Evolutionary conservation across 768 basidiomycete species (phyloP).

Genomic region (Tephrocybe rancida): DNA sequence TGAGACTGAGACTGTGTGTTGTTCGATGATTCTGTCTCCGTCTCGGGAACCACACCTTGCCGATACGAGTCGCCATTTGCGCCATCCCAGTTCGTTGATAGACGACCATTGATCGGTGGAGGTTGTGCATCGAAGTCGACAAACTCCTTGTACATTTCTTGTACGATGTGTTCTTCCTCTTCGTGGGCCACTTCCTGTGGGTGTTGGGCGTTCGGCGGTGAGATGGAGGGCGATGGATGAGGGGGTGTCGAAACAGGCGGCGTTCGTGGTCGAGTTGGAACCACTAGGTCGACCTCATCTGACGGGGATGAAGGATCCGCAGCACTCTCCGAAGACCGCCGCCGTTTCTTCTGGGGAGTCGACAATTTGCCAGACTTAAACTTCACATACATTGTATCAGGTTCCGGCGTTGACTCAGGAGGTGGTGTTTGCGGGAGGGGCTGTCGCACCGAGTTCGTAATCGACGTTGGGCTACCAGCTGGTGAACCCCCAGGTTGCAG

Average conservation of each 20-base stretch:
- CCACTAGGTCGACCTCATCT: slow-evolving; percentile 11
- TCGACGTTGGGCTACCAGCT: neutral
- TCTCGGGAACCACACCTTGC: slow-evolving; percentile 20
- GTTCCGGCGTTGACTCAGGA: slow-evolving; percentile 2
- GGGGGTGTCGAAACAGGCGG: neutral
- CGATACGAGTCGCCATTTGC: slow-evolving; percentile 18
- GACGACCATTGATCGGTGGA: neutral
- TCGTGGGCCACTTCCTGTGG: neutral
- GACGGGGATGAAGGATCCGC: slow-evolving; percentile 6
- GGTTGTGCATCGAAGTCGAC: slow-evolving; percentile 11
- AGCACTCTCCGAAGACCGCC: neutral
- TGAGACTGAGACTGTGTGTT: slow-evolving; percentile 18
- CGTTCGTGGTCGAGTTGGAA: neutral
- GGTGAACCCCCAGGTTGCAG: neutral
- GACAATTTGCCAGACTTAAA: slow-evolving; percentile 12
- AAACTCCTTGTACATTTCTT: slow-evolving; percentile 12
- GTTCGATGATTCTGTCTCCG: slow-evolving; percentile 14
- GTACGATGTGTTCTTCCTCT: slow-evolving; percentile 1
- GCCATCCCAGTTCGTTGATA: neutral
- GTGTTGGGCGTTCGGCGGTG: neutral
- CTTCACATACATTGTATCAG: slow-evolving; percentile 4
- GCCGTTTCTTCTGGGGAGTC: slow-evolving; percentile 17
- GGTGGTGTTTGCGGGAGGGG: neutral
- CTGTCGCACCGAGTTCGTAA: neutral
- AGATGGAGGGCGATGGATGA: neutral